Evolutionary conservation across 192 early-diverging fungal genomes (phyloP), one percentile per base, ranked within the genome.

Genomic region (Kappamyces sp.): DNA sequence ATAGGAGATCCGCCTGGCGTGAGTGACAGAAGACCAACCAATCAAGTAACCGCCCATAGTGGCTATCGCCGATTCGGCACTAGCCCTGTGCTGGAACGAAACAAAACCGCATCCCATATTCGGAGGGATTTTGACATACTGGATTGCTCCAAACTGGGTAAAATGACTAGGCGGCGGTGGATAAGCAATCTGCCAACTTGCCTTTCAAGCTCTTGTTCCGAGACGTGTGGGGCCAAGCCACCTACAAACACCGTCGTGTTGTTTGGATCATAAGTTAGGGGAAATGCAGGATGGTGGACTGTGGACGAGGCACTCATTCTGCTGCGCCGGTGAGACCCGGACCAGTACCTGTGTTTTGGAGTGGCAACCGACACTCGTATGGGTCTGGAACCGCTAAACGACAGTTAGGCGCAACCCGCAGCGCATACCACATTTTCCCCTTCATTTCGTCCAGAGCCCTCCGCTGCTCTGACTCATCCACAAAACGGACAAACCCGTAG

Each of bases 161-260:
- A 98, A 98, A 61, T 83, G 79, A 4, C 81, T 79, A 46, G 1
- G 1, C 15, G 15, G 29, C 60, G 36, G 9, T 47, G 30, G 35
- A 49, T 30, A 33, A 61, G 7, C 11, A 66, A 31, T 5, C 29
- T 33, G 29, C 29, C 15, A 42, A 49, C 59, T 62, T 55, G 78
- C 73, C 45, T 51, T 36, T 80, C 67, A 54, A 98, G 77, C 49
- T 96, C 93, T 47, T 93, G 88, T 63, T 96, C 93, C 30, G 78
- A 77, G n/a, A 89, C 85, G 5, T 82, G 75, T 35, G 87, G 77
- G 41, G 79, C 86, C 42, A 98, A 72, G 3, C 94, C 94, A 22
- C 96, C 96, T 29, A 98, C 91, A 77, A 98, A 98, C 33, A 98
- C 91, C 2, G 96, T 98, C 2, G 93, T 96, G 73, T 96, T 96